Conservation (phyloP, 2,329 filamentous ascomycete genomes). For the Kalaharituber pfeilii region DNA sequence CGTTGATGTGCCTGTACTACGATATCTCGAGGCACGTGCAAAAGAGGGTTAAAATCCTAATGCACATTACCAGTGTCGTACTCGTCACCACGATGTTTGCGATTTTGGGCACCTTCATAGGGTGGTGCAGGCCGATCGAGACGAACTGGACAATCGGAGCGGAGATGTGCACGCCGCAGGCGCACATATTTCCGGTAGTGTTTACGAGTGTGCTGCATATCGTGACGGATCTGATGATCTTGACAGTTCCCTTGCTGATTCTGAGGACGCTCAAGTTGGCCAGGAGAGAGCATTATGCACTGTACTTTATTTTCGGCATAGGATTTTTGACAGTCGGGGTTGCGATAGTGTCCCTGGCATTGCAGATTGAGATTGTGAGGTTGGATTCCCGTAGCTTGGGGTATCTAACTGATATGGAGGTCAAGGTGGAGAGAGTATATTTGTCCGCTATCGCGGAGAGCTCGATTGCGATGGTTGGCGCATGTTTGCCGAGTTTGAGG, state of each 20-base stretch:
- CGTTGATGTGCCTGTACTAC: background rate
- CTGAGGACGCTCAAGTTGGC: background rate
- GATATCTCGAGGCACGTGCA: background rate
- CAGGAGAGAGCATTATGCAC: background rate
- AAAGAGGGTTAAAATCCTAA: background rate
- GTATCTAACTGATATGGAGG: background rate
- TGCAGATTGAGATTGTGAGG: background rate
- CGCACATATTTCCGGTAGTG: background rate
- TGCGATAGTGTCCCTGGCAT: background rate
- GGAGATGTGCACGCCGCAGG: background rate
- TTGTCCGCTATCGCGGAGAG: background rate
- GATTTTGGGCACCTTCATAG: background rate
- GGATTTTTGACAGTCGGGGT: background rate
- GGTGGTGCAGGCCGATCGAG: background rate
- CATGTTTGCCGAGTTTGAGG: background rate
- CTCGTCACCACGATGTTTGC: background rate
- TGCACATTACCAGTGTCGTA: background rate
- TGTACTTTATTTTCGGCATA: background rate
- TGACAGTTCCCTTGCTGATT: background rate
- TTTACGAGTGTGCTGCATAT: background rate
- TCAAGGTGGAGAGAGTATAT: background rate
- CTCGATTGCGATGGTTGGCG: background rate
- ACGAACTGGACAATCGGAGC: background rate
- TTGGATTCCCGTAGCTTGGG: background rate
- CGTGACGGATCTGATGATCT: background rate